Base-by-base conservation (phyloP, 73 alveolate genomes). In the Stentor coeruleus region DNA sequence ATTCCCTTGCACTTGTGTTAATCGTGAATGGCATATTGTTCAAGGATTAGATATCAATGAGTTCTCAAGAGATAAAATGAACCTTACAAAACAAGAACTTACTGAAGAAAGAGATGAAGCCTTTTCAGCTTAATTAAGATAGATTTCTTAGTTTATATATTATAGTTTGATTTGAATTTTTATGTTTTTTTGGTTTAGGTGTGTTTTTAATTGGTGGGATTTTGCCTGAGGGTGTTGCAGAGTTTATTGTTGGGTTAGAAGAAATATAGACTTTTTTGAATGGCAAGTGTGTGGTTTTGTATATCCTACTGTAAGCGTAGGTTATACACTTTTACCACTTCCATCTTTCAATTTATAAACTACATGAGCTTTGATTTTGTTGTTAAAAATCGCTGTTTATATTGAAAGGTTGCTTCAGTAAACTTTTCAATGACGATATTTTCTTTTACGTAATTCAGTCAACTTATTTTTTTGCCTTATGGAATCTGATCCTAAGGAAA, bases 1-100 rank as follows among this genome's bases (percentile, higher is more conserved):
- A 60, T 95, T 84, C 85, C 99, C 99, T 74, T 88, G 73, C 39
- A 93, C 81, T 81, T 93, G 90, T 83, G 81, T 39, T 82, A 93
- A 60, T 58, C 88, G 86, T 82, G 87, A 92, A 60, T 94, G 82
- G 87, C 89, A 92, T 59, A 88, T 94, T 33, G 94, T 92, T 58
- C 58, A 77, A 75, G 97, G 86, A 40, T 84, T 89, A 82, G 59
- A 66, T 14, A 39, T 88, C 37, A 74, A 86, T 74, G 92, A 89
- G 30, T 58, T 59, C 57, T 82, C 89, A 3, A 87, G 76, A 36
- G 82, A 81, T 20, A 88, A 83, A 72, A 66, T 88, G 30, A 59
- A 81, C 28, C 81, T 72, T 33, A 89, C 94, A 37, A 81, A 58
- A 28, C 85, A 87, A 59, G 95, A 89, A 58, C 89, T 89, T 26